These are phyloP conservation scores for Podospora sp. DNA, from an alignment of 495 filamentous ascomycete genomes.

Conservation along the genomic window DNA sequence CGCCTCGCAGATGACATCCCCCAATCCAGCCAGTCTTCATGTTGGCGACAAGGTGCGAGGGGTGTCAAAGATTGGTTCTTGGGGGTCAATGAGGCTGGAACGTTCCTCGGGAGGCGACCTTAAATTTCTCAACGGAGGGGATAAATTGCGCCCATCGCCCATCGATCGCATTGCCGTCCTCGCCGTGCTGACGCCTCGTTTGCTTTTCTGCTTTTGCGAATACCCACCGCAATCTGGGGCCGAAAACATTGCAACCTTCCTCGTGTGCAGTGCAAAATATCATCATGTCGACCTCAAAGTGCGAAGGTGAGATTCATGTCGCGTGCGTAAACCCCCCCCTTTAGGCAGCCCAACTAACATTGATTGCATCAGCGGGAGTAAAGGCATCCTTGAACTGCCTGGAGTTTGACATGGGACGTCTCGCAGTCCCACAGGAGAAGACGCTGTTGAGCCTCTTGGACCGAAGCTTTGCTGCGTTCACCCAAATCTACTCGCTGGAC, in stretches of 20 bases:
- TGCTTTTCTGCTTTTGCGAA: neutral
- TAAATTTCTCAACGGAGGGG: neutral
- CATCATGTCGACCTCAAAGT: slow-evolving; percentile 13
- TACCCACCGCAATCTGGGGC: neutral
- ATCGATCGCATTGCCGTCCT: neutral
- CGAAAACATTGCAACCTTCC: neutral
- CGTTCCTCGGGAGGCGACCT: neutral
- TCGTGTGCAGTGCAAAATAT: neutral
- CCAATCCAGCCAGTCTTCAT: neutral
- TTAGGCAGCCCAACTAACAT: neutral
- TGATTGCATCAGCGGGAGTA: slow-evolving; percentile 28
- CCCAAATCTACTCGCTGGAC: slow-evolving; percentile 27
- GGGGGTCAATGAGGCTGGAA: neutral
- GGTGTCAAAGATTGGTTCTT: neutral
- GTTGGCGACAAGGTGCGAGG: neutral
- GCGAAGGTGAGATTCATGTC: slow-evolving; percentile 17
- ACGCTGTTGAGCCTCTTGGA: slow-evolving; percentile 30
- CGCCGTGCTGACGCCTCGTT: neutral
- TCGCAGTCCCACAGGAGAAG: slow-evolving; percentile 29
- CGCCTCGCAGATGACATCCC: slow-evolving; percentile 7
- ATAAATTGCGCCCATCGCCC: neutral
- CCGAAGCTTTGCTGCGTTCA: slow-evolving; percentile 24
- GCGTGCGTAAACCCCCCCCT: neutral
- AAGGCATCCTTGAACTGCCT: slow-evolving; percentile 27
- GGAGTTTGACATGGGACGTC: slow-evolving; percentile 20